Evolutionary conservation across 139 green algal species (phyloP), one percentile per base, ranked within the genome.

Genomic region (Volvox africanus): DNA sequence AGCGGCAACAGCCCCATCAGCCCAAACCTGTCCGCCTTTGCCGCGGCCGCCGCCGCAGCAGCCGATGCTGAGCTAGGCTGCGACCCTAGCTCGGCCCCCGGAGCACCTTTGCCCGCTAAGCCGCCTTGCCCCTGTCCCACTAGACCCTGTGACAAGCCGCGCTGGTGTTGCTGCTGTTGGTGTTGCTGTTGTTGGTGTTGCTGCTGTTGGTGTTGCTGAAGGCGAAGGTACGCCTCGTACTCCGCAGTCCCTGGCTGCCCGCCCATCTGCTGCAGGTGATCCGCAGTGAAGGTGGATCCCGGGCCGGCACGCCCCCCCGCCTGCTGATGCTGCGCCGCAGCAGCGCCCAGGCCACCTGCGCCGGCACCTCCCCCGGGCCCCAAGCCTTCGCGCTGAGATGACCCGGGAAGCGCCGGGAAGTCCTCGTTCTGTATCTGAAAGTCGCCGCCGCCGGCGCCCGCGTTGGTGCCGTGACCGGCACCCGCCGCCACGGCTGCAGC

Each of bases 1-100:
- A 99, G 96, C 36, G 94, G 96, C 77, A 99, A 94, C 90, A 99
- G 92, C 32, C 98, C 98, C 86, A 99, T 94, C 86, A 99, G 93
- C 33, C 97, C 97, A 92, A 97, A 99, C 19, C 96, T 94, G 83
- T 99, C 97, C 20, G 94, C 83, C 30, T 84, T 90, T 77, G 32
- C 71, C 14, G 73, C 82, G 0, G 80, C 82, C 30, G 75, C 68
- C 2, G 62, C 80, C 37, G 79, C 80, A 1, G 79, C 78, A 1
- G 65, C 88, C 20, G 65, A 28, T 2, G 81, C 86, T 20, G 30
- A 30, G 28, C 28, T 61, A 1, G 26, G 44, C 79, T 79, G 75
- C 82, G 24, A 68, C 79, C 16, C 82, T 50, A 80, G 1, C 0
- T 71, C 71, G 1, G 73, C 22, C 19, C 76, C 83, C 17, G 35